These are phyloP conservation scores for Fraxinus excelsior DNA, from an alignment of 257 asterid genomes.

Conservation along the genomic window DNA sequence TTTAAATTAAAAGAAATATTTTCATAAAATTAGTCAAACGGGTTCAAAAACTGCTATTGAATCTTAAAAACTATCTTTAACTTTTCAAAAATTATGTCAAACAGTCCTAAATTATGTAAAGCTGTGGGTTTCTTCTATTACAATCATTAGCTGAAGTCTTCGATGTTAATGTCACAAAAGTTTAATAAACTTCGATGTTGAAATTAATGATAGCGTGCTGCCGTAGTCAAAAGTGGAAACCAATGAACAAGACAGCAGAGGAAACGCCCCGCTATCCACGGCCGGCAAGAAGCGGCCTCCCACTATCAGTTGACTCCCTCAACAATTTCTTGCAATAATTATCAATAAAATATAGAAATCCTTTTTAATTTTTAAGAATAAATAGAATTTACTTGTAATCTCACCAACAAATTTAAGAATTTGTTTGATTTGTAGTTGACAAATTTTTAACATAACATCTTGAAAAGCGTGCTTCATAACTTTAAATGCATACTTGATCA, in stretches of 20 bases:
- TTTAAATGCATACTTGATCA: too few relatives aligned
- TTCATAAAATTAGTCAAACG: too few relatives aligned
- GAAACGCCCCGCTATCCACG: background rate
- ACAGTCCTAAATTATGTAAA: too few relatives aligned
- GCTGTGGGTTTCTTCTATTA: too few relatives aligned
- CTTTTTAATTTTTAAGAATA: too few relatives aligned
- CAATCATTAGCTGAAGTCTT: background rate
- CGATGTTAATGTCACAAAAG: background rate
- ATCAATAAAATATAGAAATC: background rate
- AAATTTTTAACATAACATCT: too few relatives aligned
- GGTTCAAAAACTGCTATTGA: too few relatives aligned
- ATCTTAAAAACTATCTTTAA: too few relatives aligned
- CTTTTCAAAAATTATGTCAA: too few relatives aligned
- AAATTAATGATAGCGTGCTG: background rate
- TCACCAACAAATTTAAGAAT: background rate
- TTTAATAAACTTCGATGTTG: background rate
- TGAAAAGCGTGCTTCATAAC: too few relatives aligned
- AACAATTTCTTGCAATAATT: background rate
- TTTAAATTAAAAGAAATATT: too few relatives aligned
- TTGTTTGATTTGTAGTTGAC: background rate
- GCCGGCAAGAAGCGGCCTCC: conserved; percentile 12
- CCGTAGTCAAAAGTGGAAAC: background rate
- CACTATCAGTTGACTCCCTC: background rate
- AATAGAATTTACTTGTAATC: background rate
- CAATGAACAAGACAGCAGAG: background rate